phyloP scores from a whole-genome alignment of 768 basidiomycete species.

The Mycena capillaripes region DNA sequence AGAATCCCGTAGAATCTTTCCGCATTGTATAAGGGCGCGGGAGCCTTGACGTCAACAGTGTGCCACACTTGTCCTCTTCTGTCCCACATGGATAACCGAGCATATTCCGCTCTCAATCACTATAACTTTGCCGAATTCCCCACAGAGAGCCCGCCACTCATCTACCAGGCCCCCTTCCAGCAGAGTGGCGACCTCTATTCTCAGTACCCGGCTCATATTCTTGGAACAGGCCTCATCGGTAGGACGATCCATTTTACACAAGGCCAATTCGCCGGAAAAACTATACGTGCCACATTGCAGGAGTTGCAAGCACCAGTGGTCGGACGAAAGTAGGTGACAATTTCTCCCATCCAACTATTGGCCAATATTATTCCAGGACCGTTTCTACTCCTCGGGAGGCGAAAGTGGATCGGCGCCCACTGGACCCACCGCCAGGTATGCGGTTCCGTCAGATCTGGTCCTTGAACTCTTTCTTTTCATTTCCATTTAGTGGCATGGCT shows the following conservation, averaged over 20 bases:
- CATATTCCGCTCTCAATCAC: neutral
- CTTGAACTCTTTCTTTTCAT: neutral
- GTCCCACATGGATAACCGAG: neutral
- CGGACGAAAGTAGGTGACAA: constrained; percentile 69
- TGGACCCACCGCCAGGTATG: constrained; percentile 71
- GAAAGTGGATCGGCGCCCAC: constrained; percentile 71
- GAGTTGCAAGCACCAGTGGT: constrained; percentile 77
- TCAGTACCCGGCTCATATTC: neutral
- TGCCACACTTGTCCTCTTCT: too few species aligned
- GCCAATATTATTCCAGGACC: neutral
- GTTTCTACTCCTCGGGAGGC: constrained; percentile 59
- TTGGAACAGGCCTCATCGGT: constrained; percentile 49
- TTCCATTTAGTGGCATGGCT: constrained; percentile 59
- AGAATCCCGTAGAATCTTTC: too few species aligned
- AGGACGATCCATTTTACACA: constrained; percentile 66
- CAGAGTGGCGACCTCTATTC: neutral
- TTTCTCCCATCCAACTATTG: neutral
- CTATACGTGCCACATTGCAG: constrained; percentile 65
- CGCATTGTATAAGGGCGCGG: too few species aligned
- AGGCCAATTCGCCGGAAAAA: constrained; percentile 74
- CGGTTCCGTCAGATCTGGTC: neutral
- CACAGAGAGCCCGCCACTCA: constrained; percentile 14
- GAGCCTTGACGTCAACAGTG: too few species aligned
- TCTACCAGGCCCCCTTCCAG: neutral
- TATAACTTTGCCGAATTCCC: neutral